Percentiles rank a stretch among this genome's conserved stretches.
phyloP scores from a whole-genome alignment of 768 basidiomycete genomes.

The Mycena polygramma region DNA sequence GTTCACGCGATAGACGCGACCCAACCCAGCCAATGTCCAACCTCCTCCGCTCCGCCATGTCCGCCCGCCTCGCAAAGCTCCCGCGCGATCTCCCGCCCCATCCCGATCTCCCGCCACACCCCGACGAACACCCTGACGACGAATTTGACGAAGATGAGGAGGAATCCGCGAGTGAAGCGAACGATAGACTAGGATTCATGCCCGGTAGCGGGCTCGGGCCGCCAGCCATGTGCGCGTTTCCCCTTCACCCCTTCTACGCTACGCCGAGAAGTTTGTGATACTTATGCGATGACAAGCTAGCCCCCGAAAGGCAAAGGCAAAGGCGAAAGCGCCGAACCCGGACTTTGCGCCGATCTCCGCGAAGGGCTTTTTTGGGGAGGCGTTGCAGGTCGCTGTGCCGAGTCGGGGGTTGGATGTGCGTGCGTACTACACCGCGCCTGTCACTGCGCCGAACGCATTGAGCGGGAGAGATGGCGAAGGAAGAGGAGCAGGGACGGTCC shows the following conservation, averaged over 20 bases:
- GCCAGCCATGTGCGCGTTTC: conserved; percentile 64
- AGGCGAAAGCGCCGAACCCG: conserved; percentile 62
- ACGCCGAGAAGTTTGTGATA: too few species aligned
- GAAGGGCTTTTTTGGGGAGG: conserved; percentile 80
- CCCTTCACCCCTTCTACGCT: too few species aligned
- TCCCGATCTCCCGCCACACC: too few species aligned
- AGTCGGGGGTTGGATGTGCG: conserved; percentile 75
- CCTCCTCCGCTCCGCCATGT: conserved; percentile 82
- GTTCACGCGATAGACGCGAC: too few species aligned
- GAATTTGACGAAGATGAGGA: conserved; percentile 63
- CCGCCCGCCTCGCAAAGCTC: conserved; percentile 81
- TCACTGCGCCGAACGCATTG: too few species aligned
- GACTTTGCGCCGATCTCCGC: conserved; percentile 86
- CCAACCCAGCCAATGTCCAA: conserved; percentile 65
- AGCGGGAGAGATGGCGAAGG: too few species aligned
- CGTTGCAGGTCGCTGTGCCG: conserved; percentile 82
- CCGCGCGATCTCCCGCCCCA: conserved; percentile 63
- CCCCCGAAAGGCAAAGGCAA: too few species aligned
- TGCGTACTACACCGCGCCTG: too few species aligned
- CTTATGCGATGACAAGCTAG: conserved; percentile 30
- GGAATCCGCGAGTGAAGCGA: conserved; percentile 61
- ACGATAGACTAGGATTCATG: conserved; percentile 70
- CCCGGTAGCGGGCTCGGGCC: conserved; percentile 72
- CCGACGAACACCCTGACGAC: background rate
- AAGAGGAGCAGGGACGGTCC: conserved; percentile 74